phyloP scores from a whole-genome alignment of 1,284 basidiomycete species.

The Apiotrichum siamense region DNA sequence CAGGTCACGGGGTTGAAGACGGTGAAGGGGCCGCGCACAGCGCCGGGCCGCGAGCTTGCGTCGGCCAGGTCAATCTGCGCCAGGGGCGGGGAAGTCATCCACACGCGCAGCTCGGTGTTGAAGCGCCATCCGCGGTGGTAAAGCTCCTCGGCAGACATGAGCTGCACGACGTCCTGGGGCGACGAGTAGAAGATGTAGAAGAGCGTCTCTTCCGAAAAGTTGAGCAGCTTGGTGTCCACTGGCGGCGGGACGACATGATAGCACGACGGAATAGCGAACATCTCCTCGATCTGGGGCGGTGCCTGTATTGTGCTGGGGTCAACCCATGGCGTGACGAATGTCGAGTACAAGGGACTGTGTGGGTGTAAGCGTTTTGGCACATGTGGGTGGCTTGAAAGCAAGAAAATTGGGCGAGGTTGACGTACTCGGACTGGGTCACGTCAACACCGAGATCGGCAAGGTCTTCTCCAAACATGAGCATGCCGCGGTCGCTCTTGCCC shows the following conservation, averaged over 20 bases:
- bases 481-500: constrained; percentile 76
- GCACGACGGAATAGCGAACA: constrained; percentile 80
- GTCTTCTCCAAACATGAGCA: constrained; percentile 86
- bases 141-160: constrained; percentile 90
- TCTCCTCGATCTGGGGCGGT: constrained; percentile 39
- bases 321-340: constrained; percentile 95
- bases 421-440: constrained; percentile 74
- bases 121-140: constrained; percentile 97
- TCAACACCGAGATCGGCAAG: constrained; percentile 88
- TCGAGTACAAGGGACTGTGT: constrained; percentile 84
- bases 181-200: constrained; percentile 99
- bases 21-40: constrained; percentile 37
- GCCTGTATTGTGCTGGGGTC: constrained; percentile 61
- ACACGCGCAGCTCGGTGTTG: constrained; percentile 89
- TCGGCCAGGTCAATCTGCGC: constrained; percentile 30
- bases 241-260: constrained; percentile 91
- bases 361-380: constrained; percentile 12
- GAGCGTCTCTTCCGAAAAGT: constrained; percentile 93
- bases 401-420: too few species aligned
- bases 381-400: too few species aligned
- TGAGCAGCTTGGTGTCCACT: constrained; percentile 75
- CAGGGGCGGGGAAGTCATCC: constrained; percentile 70
- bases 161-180: constrained; percentile 83
- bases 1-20: constrained; percentile 44
- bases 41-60: constrained; percentile 14